phyloP scores from a whole-genome alignment of 805 yeast genomes.

The Tetrapisispora fleetii region DNA sequence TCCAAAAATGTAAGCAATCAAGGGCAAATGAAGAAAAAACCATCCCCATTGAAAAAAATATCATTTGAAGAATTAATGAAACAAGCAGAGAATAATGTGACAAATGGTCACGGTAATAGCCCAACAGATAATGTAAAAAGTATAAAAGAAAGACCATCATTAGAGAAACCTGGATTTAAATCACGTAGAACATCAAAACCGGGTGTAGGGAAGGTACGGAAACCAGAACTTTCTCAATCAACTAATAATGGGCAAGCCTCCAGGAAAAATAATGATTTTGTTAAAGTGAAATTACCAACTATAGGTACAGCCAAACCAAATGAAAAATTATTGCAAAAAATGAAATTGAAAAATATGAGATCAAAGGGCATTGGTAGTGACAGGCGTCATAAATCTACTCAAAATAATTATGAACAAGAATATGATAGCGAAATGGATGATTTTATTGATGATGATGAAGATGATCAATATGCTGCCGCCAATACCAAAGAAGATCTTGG shows the following conservation, averaged over 20 bases:
- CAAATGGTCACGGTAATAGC: neutral
- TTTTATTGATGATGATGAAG: constrained; percentile 35
- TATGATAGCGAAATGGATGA: constrained; percentile 17
- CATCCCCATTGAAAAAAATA: constrained; percentile 34
- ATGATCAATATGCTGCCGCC: constrained; percentile 42
- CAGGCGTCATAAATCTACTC: neutral
- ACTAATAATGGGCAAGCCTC: neutral
- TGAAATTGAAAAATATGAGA: constrained; percentile 24
- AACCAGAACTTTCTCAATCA: constrained; percentile 3
- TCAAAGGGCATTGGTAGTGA: neutral
- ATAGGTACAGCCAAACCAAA: constrained; percentile 47
- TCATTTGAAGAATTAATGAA: constrained; percentile 49
- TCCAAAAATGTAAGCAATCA: neutral
- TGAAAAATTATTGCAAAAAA: constrained; percentile 38
- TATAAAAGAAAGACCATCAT: neutral
- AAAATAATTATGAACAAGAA: constrained; percentile 6
- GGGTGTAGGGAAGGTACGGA: neutral
- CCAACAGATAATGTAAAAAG: constrained; percentile 11
- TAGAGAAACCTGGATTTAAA: constrained; percentile 4
- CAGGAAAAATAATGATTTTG: neutral
- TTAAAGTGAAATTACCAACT: constrained; percentile 8
- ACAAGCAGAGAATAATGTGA: constrained; percentile 38
- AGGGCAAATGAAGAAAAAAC: constrained; percentile 3
- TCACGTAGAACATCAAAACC: neutral
- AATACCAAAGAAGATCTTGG: constrained; percentile 40